Evolutionary conservation across 2,329 filamentous ascomycete genomes (phyloP), one percentile per base, ranked within the genome.

Genomic region (Geosmithia morbida): DNA sequence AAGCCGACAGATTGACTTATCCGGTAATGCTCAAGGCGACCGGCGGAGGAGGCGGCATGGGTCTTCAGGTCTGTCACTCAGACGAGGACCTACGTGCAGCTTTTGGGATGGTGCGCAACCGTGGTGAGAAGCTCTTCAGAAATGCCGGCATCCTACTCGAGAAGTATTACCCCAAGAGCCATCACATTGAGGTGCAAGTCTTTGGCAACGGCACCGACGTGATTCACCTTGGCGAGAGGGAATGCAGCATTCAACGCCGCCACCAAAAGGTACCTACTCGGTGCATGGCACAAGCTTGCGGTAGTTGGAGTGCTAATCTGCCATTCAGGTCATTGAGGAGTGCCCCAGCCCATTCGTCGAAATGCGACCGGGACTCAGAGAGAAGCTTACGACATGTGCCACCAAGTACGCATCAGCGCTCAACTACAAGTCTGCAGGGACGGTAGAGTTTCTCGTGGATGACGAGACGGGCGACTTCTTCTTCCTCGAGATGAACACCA

Each of bases 181-280:
- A 66, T 10, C 71, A 75, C 46, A 60, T 75, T 22, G 71, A 75
- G 50, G 64, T 74, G 0, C 72, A 75, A 49, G 63, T 75, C 2
- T 44, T 74, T 2, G 71, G 70, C 2, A 65, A 74, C 51, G 63
- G 68, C 2, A 47, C 54, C 2, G 70, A 69, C 3, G 65, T 68
- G 0, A 52, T 67, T 14, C 57, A 62, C 14, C 54, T 66, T 1
- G 64, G 68, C 4, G 71, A 75, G 45, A 58, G 72, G 8, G 72
- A 75, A 39, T 75, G 72, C 49, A 72, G 70, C 4, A 53, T 75
- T 2, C 71, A 75, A 45, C 55, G 72, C 6, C 60, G 71, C 1
- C 66, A 75, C 49, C 71, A 75, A 49, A 75, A 75, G 33, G 33
- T 37, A 37, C 4, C 22, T 26, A 5, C 22, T 8, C 22, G 8